Base-by-base conservation (phyloP, 1,284 basidiomycete species). In the Exobasidium rhododendri region DNA sequence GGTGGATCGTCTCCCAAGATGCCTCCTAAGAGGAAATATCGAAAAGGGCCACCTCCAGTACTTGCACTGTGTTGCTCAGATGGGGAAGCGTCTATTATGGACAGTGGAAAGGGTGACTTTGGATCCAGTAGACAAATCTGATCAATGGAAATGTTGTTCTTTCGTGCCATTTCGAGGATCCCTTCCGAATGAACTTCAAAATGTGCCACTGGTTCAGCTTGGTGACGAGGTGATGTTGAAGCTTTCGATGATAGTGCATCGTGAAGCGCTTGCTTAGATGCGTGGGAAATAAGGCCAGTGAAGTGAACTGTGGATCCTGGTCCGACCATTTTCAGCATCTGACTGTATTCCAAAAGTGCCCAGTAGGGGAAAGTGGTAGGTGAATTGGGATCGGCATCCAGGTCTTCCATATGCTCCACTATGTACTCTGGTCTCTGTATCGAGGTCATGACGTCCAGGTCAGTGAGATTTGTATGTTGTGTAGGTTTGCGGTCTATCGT, bases 1-100 rank as follows among this genome's bases (percentile, higher is more conserved):
- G 92, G 92, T 0, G 92, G 92, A 78, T 94, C 91, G 71, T 94
- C 92, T 11, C 92, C 91, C 85, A 80, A 66, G 50, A 82, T 82
- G 0, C 82, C 75, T 10, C 78, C 80, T 47, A 77, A 77, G 32
- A 76, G 66, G 49, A 74, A 78, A 63, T 60, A 65, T 32, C 58
- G 63, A 28, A 72, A 81, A 13, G 66, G 65, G 35, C 68, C 71
- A 40, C 35, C 35, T 10, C 10, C 35, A 40, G 35, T 10, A 17
- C 7, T 61, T 82, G 81, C 35, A 40, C 10, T 7, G 17, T 40
- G 35, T 7, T 7, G 17, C 22, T 17, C 14, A 4, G 47, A 50
- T 20, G 47, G 14, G 4, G 65, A 69, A 0, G 74, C 73, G 45
- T 78, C 73, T 2, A 60, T 60, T 28, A 74, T 68, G 6, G 63